Evolutionary conservation across 345 rosid species (phyloP), one percentile per base, ranked within the genome.

Genomic region (Gossypium herbaceum): DNA sequence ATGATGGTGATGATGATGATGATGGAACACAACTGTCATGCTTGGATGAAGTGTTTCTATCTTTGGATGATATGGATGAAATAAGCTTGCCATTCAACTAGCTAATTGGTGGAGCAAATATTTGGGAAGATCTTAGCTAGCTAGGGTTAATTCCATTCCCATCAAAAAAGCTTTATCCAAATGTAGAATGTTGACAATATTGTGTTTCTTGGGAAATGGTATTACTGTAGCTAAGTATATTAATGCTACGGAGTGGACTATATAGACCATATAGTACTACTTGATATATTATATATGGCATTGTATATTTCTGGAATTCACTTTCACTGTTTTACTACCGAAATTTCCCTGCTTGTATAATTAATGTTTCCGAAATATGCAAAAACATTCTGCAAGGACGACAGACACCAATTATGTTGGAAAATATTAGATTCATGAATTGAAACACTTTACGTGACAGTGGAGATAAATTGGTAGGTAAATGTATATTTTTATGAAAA

Each of bases 11-110:
- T 64, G 89, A 86, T 2, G 86, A 78, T 0, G 93, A 83, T 9
- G 88, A 84, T 70, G 90, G 87, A 75, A 73, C 83, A 15, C 94
- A 91, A 71, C 94, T 94, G 17, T 94, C 98, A 16, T 91, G 97
- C 78, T 84, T 94, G 81, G 98, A 92, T 75, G 98, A 94, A 87
- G 94, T 94, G 34, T 94, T 94, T 76, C 80, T 94, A 76, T 92
- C 98, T 11, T 78, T 94, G 79, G 98, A 94, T 69, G 98, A 94
- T 81, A 86, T 91, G 44, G 98, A 94, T 69, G 98, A 94, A 84
- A 92, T 94, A 73, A 92, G 97, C 85, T 85, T 91, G 80, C 97
- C 97, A 27, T 60, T 27, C 12, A 85, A 84, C 54, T 82, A 84
- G 73, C 15, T 65, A 0, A 16, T 7, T 19, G 16, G 29, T 27